Evolutionary conservation across 139 green algal species (phyloP), one percentile per base, ranked within the genome.

Genomic region (Coccomyxa sp.): DNA sequence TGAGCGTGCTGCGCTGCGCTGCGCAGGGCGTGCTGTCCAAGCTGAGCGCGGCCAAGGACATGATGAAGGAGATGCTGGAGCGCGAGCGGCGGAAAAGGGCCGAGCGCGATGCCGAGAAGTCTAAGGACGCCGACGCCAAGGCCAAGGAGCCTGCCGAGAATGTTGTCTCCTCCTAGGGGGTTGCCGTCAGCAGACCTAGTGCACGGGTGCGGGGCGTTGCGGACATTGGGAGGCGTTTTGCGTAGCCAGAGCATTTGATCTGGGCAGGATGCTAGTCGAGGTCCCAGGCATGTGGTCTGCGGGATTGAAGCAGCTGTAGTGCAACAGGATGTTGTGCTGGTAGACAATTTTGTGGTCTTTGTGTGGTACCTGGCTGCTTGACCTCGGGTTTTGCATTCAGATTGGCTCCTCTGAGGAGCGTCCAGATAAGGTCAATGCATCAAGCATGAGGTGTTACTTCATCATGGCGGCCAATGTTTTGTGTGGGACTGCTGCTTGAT

Each of bases 1-100:
- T n/a, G 29, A 33, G 64, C 64, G 64, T 64, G 50, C 18, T 64
- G n/a, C 50, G 5, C 5, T 6, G 50, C 27, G 50, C 27, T 33
- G 55, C 36, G 75, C 55, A 79, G 75, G 86, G 86, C 44, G 88
- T 98, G 68, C 82, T 98, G 73, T 92, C 86, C 75, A 97, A 97
- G 91, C 86, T 97, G 77, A 85, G 80, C 37, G 90, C 86, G 14
- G 94, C 94, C 78, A 97, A 97, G 89, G 94, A 97, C 80, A 82
- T 97, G n/a, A 92, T 93, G 88, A 79, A 74, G 55, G 91, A 96
- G 84, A 90, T 97, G 70, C 39, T 94, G 38, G 86, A 89, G 72
- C 86, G 93, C 9, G 93, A 98, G 89, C 91, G 93, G 86, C 89
- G 83, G 79, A 96, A 96, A 89, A 78, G 90, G 82, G 89, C 81